Percentiles rank a stretch among this genome's conserved stretches.
phyloP scores from a whole-genome alignment of 441 rosid genomes.

The Erodium texanum region DNA sequence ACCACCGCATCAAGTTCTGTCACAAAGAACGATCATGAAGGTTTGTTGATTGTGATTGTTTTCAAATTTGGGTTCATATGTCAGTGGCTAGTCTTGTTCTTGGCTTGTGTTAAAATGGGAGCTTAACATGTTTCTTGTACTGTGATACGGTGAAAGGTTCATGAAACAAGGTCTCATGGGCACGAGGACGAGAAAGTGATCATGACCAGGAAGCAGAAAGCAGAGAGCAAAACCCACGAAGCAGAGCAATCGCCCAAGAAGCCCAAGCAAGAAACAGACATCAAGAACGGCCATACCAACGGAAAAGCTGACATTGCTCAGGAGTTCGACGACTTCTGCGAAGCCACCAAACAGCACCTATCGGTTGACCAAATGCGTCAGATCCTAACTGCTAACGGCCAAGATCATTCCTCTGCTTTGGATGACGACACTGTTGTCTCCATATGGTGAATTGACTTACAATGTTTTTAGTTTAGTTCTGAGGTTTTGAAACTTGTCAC shows the following conservation, averaged over 20 bases:
- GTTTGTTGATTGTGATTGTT: neutral
- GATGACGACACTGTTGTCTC: constrained; percentile 29
- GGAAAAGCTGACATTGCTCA: constrained; percentile 24
- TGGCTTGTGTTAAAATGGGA: neutral
- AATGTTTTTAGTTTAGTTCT: neutral
- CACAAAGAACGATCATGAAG: neutral
- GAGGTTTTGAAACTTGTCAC: neutral
- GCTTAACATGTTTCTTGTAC: neutral
- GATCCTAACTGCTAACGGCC: constrained; percentile 47
- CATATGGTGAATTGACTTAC: constrained; percentile 39
- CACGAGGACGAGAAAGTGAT: constrained; percentile 54
- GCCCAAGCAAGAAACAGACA: constrained; percentile 23
- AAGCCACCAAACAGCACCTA: constrained; percentile 42
- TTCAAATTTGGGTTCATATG: neutral
- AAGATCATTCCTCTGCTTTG: constrained; percentile 40
- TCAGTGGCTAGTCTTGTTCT: neutral
- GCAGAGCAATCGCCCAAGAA: constrained; percentile 55
- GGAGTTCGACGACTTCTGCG: constrained; percentile 48
- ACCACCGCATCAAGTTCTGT: neutral
- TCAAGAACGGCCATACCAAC: constrained; percentile 13
- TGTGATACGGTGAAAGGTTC: constrained; percentile 32
- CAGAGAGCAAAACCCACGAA: constrained; percentile 48
- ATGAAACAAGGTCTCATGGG: constrained; percentile 61
- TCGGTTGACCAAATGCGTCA: constrained; percentile 50
- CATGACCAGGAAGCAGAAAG: constrained; percentile 71